Percentiles rank a stretch among this genome's conserved stretches.
Evolutionary conservation across 495 filamentous ascomycete species (phyloP).

Genomic region (Annulohypoxylon bovei): DNA sequence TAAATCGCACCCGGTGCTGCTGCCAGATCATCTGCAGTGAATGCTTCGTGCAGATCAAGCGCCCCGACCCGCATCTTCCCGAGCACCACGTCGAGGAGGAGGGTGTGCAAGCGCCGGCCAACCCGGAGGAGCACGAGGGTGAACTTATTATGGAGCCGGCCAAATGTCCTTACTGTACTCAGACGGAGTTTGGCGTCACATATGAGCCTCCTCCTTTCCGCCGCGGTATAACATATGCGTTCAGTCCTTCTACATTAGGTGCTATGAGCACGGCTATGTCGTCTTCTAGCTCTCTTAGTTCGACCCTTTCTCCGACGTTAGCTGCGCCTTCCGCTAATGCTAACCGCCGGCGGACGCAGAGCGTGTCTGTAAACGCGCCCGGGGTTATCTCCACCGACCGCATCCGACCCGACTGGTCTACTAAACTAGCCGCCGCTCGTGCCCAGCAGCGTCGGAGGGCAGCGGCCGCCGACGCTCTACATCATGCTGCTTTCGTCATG

Average conservation of each 20-base stretch:
- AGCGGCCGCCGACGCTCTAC: conserved; percentile 91
- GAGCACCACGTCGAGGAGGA: conserved; percentile 76
- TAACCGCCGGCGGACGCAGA: conserved; percentile 73
- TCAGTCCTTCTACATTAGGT: conserved; percentile 50
- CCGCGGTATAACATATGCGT: conserved; percentile 78
- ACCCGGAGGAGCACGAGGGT: conserved; percentile 64
- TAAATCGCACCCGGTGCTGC: conserved; percentile 96
- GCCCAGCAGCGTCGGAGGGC: conserved; percentile 85
- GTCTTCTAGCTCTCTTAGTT: conserved; percentile 64
- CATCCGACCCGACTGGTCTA: conserved; percentile 92
- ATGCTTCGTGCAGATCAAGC: conserved; percentile 98
- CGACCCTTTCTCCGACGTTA: conserved; percentile 53
- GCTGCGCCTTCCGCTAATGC: conserved; percentile 52
- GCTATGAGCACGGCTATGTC: conserved; percentile 74
- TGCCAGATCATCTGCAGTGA: conserved; percentile 98
- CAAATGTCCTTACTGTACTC: conserved; percentile 94
- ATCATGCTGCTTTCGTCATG: conserved; percentile 95
- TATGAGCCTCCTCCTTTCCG: conserved; percentile 91
- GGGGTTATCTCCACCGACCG: conserved; percentile 90
- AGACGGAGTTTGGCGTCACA: conserved; percentile 93
- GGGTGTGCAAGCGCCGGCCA: conserved; percentile 56
- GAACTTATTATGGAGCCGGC: conserved; percentile 88
- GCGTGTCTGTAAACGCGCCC: conserved; percentile 80
- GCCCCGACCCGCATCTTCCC: conserved; percentile 93
- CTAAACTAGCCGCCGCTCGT: conserved; percentile 85